Percentiles rank a stretch among this genome's conserved stretches.
These are phyloP conservation scores for Pseudogymnoascus sp. DNA, from an alignment of 2,329 filamentous ascomycete genomes.

Conservation along the genomic window DNA sequence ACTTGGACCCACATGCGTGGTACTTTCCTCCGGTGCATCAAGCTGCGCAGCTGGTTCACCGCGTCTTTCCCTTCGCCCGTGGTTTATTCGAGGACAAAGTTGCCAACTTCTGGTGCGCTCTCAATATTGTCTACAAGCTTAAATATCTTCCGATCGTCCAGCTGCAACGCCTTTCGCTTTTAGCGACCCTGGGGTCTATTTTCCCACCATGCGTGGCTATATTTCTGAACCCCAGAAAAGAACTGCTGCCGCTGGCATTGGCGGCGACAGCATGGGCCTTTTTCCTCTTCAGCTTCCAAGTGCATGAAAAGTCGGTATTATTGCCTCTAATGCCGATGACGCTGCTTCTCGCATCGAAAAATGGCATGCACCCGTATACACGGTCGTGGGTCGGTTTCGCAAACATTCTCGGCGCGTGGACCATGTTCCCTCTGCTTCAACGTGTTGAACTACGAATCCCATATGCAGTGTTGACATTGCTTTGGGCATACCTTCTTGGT, in stretches of 20 bases:
- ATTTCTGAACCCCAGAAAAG: conserved; percentile 69
- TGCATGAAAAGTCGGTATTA: conserved; percentile 95
- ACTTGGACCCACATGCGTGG: conserved; percentile 57
- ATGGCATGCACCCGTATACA: conserved; percentile 68
- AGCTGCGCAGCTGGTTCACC: conserved; percentile 74
- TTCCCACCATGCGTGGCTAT: conserved; percentile 72
- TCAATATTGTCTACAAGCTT: conserved; percentile 86
- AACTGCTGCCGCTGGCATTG: conserved; percentile 71
- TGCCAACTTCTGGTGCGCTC: conserved; percentile 93
- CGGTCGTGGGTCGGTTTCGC: conserved; percentile 95
- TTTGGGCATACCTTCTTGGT: conserved; percentile 89
- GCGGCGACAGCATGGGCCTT: conserved; percentile 90
- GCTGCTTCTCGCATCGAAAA: conserved; percentile 68
- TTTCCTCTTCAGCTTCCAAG: conserved; percentile 95
- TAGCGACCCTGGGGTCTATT: conserved; percentile 69
- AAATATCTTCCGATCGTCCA: conserved; percentile 62
- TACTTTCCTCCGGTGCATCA: conserved; percentile 75
- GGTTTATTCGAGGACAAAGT: conserved; percentile 98
- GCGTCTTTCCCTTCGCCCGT: conserved; percentile 94
- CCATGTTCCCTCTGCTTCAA: conserved; percentile 83
- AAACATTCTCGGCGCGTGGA: conserved; percentile 85
- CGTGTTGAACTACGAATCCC: conserved; percentile 79
- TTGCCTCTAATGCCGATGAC: conserved; percentile 93
- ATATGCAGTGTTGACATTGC: conserved; percentile 73
- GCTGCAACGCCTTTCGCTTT: conserved; percentile 70